phyloP scores from a whole-genome alignment of 176 grass and related monocot genomes.

The Carex cristatella region DNA sequence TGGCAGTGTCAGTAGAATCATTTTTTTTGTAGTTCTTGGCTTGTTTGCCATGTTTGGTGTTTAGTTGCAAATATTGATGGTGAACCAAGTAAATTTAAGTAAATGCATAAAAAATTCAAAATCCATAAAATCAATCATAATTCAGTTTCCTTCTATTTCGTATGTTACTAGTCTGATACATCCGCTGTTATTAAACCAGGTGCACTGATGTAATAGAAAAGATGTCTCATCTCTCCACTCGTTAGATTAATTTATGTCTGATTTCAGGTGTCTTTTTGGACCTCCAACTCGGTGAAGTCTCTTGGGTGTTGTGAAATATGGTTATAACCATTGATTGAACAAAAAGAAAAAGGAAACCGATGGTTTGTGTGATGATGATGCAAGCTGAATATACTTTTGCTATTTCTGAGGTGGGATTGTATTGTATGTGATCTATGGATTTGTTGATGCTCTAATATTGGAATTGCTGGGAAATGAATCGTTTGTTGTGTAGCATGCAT shows the following conservation, averaged over 20 bases:
- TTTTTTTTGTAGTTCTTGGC: not conserved
- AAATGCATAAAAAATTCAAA: not conserved
- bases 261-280: constrained; percentile 10
- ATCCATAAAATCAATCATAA: not conserved
- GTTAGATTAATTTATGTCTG: not conserved
- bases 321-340: constrained; percentile 1
- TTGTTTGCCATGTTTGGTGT: not conserved
- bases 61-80: not conserved
- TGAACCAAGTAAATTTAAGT: not conserved
- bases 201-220: not conserved
- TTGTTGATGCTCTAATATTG: not conserved
- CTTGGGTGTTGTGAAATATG: not conserved
- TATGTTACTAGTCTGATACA: not conserved
- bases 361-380: not conserved
- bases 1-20: not conserved
- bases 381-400: not conserved
- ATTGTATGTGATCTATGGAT: constrained; percentile 6
- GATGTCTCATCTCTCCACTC: not conserved
- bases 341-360: constrained; percentile 6
- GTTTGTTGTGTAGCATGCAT: not conserved
- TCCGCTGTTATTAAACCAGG: not conserved
- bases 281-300: not conserved
- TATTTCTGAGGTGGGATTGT: not conserved
- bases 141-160: not conserved
- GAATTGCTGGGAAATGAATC: constrained; percentile 1